These are phyloP conservation scores for Wickerhamomyces bovis DNA, from an alignment of 805 yeast species.

Conservation along the genomic window DNA sequence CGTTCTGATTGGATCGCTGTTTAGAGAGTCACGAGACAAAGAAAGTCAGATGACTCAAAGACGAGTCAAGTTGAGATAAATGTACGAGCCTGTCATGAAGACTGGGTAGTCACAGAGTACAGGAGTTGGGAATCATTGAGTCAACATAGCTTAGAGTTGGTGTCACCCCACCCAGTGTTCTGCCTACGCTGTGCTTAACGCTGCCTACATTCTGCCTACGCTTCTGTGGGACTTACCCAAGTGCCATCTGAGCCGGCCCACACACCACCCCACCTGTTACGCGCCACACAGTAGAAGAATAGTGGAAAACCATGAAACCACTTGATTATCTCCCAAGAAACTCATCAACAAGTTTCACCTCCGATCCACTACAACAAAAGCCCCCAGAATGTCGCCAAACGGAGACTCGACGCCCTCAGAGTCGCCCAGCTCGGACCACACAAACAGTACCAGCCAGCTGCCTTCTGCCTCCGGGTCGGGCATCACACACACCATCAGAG, in stretches of 20 bases:
- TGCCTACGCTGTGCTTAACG: no score
- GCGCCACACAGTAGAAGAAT: background rate
- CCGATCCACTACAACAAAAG: no score
- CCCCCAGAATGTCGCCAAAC: background rate
- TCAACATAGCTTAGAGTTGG: no score
- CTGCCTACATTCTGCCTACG: background rate
- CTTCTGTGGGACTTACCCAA: no score
- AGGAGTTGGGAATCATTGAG: no score
- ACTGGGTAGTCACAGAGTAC: no score
- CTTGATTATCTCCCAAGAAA: no score
- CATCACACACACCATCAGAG: conserved; percentile 37
- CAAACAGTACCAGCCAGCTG: conserved; percentile 7
- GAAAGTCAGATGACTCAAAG: background rate
- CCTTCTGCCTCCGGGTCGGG: conserved; percentile 23
- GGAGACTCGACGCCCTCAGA: background rate
- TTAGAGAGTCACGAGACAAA: background rate
- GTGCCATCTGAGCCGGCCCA: background rate
- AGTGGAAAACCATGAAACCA: background rate
- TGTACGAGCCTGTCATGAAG: no score
- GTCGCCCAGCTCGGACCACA: background rate
- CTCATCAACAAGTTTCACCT: no score
- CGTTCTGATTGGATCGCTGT: background rate
- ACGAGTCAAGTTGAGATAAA: background rate
- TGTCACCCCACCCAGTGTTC: no score
- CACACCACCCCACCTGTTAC: background rate